Evolutionary conservation across 2,329 filamentous ascomycete genomes (phyloP), one percentile per base, ranked within the genome.

Genomic region (Knoxdaviesia capensis): DNA sequence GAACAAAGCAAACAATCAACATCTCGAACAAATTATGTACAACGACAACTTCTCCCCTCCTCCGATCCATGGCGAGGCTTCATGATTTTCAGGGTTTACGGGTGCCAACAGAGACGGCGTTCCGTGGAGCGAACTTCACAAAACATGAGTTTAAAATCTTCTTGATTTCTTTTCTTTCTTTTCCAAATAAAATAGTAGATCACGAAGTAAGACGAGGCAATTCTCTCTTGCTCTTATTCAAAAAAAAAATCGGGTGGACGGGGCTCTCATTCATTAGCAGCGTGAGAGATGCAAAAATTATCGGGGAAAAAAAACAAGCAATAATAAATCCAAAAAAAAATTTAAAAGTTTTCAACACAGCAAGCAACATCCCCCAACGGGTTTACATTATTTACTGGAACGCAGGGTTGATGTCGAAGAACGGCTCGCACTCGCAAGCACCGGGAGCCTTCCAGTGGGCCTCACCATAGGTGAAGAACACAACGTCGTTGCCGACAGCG

Each of bases 401-500:
- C 39, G 47, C 36, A 42, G 41, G 41, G 44, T 48, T 48, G 48
- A 53, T 77, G 48, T 86, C 84, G 73, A 84, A 94, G 68, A 69
- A 67, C 63, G 77, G 74, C 77, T 94, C 87, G 52, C 86, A 84
- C 47, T 62, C 62, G 60, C 76, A 83, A 33, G 61, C 57, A 50
- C 79, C 80, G 31, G 71, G 61, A 36, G 62, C 53, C 77, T 94
- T 94, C 87, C 87, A 96, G 50, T 59, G 48, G 58, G 94, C 87
- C 53, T 92, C 66, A 52, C 71, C 66, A 63, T 70, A 85, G 50
- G 77, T 82, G 74, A 94, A 92, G 65, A 93, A 77, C 58, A 84
- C 76, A 37, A 75, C 71, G 61, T 77, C 71, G 53, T 68, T 61
- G 53, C 85, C 85, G 45, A 73, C 69, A 47, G 63, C 62, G 51